These are phyloP conservation scores for Lasiosphaeriaceae sp. DNA, from an alignment of 495 filamentous ascomycete species.

Conservation along the genomic window DNA sequence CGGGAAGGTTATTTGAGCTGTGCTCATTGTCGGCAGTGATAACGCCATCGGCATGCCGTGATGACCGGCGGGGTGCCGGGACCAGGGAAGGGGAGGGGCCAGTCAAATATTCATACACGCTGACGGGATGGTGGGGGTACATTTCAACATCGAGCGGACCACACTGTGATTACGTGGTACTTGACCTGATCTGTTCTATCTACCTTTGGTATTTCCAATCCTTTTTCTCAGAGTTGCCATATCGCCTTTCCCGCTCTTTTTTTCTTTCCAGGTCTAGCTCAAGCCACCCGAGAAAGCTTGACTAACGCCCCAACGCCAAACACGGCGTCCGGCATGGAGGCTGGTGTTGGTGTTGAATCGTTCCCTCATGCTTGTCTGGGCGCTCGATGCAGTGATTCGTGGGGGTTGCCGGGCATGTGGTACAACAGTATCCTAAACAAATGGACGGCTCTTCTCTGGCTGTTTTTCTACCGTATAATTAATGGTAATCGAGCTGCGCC, in stretches of 20 bases:
- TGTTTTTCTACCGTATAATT: too few relatives aligned
- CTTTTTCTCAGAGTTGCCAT: background rate
- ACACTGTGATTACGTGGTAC: too few relatives aligned
- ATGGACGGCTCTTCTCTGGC: too few relatives aligned
- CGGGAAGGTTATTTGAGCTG: background rate
- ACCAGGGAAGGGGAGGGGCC: background rate
- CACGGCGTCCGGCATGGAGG: background rate
- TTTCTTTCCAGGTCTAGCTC: background rate
- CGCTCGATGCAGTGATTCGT: background rate
- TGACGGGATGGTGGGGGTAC: too few relatives aligned
- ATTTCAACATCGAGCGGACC: too few relatives aligned
- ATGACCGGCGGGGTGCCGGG: too few relatives aligned
- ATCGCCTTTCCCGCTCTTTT: background rate
- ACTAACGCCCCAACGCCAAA: background rate
- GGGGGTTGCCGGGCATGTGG: too few relatives aligned
- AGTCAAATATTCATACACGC: background rate
- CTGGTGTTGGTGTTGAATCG: background rate
- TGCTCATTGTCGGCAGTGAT: conserved; percentile 9
- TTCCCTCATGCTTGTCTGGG: background rate
- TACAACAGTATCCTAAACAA: too few relatives aligned
- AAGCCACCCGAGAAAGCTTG: background rate
- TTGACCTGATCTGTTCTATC: too few relatives aligned
- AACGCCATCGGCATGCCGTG: conserved; percentile 10
- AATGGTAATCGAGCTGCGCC: too few relatives aligned
- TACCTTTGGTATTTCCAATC: too few relatives aligned